Conservation (phyloP, 495 filamentous ascomycete genomes). For the Cladorrhinum samala region DNA sequence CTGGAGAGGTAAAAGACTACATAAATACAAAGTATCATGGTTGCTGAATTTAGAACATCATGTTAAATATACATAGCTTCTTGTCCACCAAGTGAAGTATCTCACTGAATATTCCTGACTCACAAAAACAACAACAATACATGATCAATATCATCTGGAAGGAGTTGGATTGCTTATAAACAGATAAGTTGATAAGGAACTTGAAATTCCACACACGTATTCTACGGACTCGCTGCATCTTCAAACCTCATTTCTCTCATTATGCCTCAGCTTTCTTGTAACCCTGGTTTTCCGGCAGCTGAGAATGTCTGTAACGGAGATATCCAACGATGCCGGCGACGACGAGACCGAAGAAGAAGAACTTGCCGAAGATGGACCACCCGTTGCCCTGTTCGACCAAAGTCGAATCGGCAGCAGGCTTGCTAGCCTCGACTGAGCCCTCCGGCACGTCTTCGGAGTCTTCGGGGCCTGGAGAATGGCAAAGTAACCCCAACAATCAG, state of each 20-base stretch:
- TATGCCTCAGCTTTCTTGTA: constrained; percentile 10
- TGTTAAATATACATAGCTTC: no score
- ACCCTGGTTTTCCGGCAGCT: constrained; percentile 3
- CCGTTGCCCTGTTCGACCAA: constrained; percentile 17
- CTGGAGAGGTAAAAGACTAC: no score
- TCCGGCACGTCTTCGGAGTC: constrained; percentile 6
- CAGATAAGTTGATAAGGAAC: no score
- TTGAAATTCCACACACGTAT: no score
- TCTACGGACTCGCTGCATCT: neutral
- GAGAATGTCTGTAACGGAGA: constrained; percentile 6
- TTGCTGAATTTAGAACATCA: no score
- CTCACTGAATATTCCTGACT: no score
- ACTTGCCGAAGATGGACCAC: constrained; percentile 32
- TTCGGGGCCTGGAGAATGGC: constrained; percentile 9
- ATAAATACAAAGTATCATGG: no score
- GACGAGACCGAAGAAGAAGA: constrained; percentile 34
- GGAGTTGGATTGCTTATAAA: no score
- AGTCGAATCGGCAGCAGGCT: constrained; percentile 4
- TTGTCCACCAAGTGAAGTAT: no score
- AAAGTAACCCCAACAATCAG: constrained; percentile 10
- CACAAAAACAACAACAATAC: no score
- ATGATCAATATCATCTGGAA: no score
- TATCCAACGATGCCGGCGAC: constrained; percentile 28
- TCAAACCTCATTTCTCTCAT: neutral
- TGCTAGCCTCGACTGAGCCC: neutral